phyloP scores from a whole-genome alignment of 257 asterid species.

The Jasminum sambac region DNA sequence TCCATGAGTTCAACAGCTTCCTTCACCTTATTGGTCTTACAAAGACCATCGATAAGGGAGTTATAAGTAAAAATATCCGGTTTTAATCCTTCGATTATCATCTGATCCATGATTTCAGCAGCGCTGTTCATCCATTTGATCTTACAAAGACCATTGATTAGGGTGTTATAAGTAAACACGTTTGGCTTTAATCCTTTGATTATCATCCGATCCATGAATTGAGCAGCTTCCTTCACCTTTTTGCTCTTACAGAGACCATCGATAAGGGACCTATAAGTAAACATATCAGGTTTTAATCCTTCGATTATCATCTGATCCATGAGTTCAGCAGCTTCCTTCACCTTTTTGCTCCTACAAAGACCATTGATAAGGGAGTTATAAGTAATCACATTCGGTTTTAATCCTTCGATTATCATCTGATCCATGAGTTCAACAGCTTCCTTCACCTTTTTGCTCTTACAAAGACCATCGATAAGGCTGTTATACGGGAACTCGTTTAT shows the following conservation, averaged over 20 bases:
- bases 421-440: no score
- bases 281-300: conserved; percentile 75
- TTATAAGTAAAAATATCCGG: conserved; percentile 83
- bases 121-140: conserved; percentile 94
- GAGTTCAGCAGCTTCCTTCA: conserved; percentile 84
- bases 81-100: conserved; percentile 79
- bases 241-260: no score
- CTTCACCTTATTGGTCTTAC: no score
- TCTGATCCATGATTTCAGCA: conserved; percentile 83
- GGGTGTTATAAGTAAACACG: conserved; percentile 68
- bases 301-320: conserved; percentile 93
- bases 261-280: conserved; percentile 77
- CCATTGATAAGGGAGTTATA: conserved; percentile 89
- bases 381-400: no score
- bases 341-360: conserved; percentile 61
- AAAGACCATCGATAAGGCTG: no score
- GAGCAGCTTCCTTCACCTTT: conserved; percentile 79
- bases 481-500: conserved; percentile 71
- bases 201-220: conserved; percentile 91
- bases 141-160: no score
- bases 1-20: conserved; percentile 89
- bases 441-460: no score
- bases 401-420: no score
- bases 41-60: no score
- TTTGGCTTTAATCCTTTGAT: conserved; percentile 83